These are phyloP conservation scores for Rhynchospora tenuis DNA, from an alignment of 176 grass and related monocot species.

Conservation along the genomic window DNA sequence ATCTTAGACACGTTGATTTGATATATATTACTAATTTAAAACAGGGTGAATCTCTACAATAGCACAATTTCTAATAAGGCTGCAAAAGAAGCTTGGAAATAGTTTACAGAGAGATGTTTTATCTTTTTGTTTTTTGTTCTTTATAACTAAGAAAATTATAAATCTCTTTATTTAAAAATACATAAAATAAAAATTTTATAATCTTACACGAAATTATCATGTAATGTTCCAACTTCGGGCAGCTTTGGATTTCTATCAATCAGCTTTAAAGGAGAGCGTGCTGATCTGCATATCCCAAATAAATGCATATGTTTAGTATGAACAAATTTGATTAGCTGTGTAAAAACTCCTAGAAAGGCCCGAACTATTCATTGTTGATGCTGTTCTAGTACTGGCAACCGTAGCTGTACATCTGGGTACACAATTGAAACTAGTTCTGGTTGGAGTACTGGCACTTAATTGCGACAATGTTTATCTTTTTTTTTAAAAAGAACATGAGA, in stretches of 20 bases:
- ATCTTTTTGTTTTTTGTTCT: background rate
- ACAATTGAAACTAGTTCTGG: background rate
- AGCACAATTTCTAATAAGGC: background rate
- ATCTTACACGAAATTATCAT: slow-evolving; percentile 88
- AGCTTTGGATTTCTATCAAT: slow-evolving; percentile 33
- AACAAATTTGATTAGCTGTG: background rate
- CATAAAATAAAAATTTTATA: background rate
- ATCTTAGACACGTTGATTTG: no score
- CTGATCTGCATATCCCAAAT: slow-evolving; percentile 41
- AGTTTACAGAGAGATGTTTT: background rate
- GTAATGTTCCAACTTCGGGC: slow-evolving; percentile 67
- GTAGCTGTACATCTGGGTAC: background rate
- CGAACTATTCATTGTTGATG: background rate
- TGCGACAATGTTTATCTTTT: background rate
- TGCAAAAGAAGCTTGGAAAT: background rate
- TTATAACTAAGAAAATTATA: background rate
- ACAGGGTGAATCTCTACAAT: background rate
- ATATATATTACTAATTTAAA: background rate
- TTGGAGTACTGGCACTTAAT: background rate
- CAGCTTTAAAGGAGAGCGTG: slow-evolving; percentile 50
- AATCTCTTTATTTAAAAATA: background rate
- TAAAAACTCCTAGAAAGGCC: slow-evolving; percentile 1
- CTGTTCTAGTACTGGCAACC: background rate
- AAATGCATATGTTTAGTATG: background rate
- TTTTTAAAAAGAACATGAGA: background rate